Evolutionary conservation across 805 yeast genomes (phyloP).

Genomic region (Yamadazyma sp.): DNA sequence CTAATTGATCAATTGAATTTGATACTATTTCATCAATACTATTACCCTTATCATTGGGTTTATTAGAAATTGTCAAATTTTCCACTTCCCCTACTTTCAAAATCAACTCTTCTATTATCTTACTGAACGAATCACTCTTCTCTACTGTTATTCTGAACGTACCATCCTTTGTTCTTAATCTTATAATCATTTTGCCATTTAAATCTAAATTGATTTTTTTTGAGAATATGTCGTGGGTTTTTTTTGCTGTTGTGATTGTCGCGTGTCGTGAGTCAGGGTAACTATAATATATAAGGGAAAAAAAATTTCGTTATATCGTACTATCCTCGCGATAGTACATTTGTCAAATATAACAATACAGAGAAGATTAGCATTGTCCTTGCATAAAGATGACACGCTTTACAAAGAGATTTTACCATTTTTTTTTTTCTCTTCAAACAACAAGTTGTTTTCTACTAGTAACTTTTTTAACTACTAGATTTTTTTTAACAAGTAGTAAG

Average conservation of each 20-base stretch:
- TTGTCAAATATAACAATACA: constrained; percentile 99
- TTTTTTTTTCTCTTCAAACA: constrained; percentile 51
- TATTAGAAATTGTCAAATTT: constrained; percentile 38
- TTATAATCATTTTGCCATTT: constrained; percentile 33
- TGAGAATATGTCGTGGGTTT: too few relatives aligned
- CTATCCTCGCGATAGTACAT: constrained; percentile 49
- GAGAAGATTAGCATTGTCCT: constrained; percentile 99
- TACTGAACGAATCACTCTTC: constrained; percentile 39
- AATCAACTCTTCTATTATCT: constrained; percentile 40
- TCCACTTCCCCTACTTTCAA: constrained; percentile 20
- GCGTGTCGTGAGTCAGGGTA: too few relatives aligned
- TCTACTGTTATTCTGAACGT: constrained; percentile 65
- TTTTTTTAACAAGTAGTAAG: too few relatives aligned
- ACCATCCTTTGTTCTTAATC: constrained; percentile 86
- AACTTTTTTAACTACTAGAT: too few relatives aligned
- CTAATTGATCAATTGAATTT: constrained; percentile 39
- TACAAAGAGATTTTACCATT: constrained; percentile 94
- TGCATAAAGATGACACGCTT: constrained; percentile 99
- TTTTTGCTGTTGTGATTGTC: too few relatives aligned
- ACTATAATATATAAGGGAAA: background rate
- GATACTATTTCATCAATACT: constrained; percentile 35
- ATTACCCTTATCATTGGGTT: constrained; percentile 45
- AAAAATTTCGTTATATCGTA: constrained; percentile 20
- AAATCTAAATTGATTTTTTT: too few relatives aligned
- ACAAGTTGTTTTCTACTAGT: too few relatives aligned